Conservation (phyloP, 1,139 yeast genomes). For the Debaryomyces psychrophilus region DNA sequence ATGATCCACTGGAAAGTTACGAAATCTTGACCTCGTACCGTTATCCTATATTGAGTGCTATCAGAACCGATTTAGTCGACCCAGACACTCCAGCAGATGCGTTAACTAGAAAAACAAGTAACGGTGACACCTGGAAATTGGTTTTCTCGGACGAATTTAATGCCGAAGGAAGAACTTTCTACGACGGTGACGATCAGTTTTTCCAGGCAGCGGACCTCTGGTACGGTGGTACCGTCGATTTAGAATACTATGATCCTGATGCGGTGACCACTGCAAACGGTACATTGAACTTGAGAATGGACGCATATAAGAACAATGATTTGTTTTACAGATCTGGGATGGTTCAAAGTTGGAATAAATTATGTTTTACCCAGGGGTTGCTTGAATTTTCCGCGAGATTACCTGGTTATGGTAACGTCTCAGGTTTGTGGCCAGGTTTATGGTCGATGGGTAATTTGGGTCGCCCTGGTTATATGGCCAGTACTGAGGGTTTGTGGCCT, state of each 20-base stretch:
- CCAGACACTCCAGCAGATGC: slow-evolving; percentile 76
- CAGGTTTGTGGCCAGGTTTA: slow-evolving; percentile 88
- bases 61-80: slow-evolving; percentile 66
- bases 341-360: slow-evolving; percentile 82
- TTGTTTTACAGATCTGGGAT: slow-evolving; percentile 80
- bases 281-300: slow-evolving; percentile 64
- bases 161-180: slow-evolving; percentile 80
- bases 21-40: slow-evolving; percentile 57
- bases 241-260: slow-evolving; percentile 90
- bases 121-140: slow-evolving; percentile 68
- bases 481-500: slow-evolving; percentile 90
- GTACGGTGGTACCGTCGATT: slow-evolving; percentile 78
- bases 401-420: slow-evolving; percentile 68
- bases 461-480: slow-evolving; percentile 77
- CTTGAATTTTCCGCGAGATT: slow-evolving; percentile 70
- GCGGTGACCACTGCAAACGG: slow-evolving; percentile 74
- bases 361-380: slow-evolving; percentile 79
- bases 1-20: slow-evolving; percentile 31
- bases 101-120: slow-evolving; percentile 42
- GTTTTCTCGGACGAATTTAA: slow-evolving; percentile 86
- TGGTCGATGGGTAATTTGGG: slow-evolving; percentile 90
- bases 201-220: slow-evolving; percentile 77
- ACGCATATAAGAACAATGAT: slow-evolving; percentile 71
- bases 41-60: slow-evolving; percentile 63
- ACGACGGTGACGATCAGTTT: slow-evolving; percentile 82